A percentile compares a stretch with the other conserved stretches of the same genome.
Evolutionary conservation across 805 yeast genomes (phyloP).

Genomic region (Wickerhamomyces ciferrii): DNA sequence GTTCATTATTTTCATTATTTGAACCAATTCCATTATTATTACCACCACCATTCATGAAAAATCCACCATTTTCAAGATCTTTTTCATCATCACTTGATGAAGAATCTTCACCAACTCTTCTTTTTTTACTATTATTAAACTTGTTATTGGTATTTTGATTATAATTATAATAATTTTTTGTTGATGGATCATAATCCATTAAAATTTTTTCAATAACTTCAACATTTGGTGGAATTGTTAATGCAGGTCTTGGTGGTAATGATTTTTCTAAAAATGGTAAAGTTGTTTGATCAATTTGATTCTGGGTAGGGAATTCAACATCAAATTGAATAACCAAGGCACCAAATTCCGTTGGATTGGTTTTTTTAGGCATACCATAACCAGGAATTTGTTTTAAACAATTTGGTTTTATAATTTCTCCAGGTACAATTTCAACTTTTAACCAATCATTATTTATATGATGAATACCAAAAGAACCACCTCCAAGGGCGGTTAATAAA

Average conservation of each 20-base stretch:
- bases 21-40: neutral
- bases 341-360: conserved; percentile 78
- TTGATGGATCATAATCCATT: conserved; percentile 37
- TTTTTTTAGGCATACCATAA: conserved; percentile 96
- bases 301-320: conserved; percentile 78
- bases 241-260: conserved; percentile 65
- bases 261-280: conserved; percentile 67
- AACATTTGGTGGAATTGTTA: conserved; percentile 61
- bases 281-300: conserved; percentile 72
- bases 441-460: conserved; percentile 91
- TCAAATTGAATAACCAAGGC: conserved; percentile 81
- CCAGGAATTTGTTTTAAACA: conserved; percentile 74
- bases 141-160: neutral
- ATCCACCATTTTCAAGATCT: neutral
- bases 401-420: conserved; percentile 90
- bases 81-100: too few relatives aligned
- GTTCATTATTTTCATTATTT: neutral
- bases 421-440: conserved; percentile 78
- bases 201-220: conserved; percentile 78
- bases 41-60: neutral
- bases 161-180: neutral
- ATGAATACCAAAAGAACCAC: conserved; percentile 85
- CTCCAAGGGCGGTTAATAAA: conserved; percentile 90
- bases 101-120: neutral
- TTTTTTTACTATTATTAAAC: neutral